Percentiles rank a stretch among this genome's conserved stretches.
Conservation (phyloP, 176 grass and related monocot genomes). For the Typha latifolia region DNA sequence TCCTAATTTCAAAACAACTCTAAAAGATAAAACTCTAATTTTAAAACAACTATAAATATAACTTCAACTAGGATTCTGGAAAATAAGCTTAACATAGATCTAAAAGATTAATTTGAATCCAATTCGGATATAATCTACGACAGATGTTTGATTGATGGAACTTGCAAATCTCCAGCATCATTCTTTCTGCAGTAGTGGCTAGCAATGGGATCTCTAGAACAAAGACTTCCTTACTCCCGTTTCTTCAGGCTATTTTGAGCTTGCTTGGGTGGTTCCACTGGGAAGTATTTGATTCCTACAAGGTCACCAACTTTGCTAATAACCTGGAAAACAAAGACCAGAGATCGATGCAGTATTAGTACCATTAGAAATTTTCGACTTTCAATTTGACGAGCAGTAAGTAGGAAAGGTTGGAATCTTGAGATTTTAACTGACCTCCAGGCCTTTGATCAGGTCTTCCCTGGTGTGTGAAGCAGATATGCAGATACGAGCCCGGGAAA, state of each 20-base stretch:
- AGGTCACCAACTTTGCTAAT: slow-evolving; percentile 97
- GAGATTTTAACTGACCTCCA: slow-evolving; percentile 47
- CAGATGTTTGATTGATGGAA: no score
- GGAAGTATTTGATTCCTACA: slow-evolving; percentile 91
- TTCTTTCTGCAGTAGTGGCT: no score
- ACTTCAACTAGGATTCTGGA: no score
- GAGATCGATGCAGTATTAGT: background rate
- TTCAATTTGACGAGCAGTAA: background rate
- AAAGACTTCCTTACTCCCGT: slow-evolving; percentile 25
- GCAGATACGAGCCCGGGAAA: slow-evolving; percentile 89
- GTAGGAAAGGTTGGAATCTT: background rate
- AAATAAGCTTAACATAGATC: no score
- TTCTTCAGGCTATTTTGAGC: slow-evolving; percentile 56
- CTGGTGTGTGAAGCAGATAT: slow-evolving; percentile 85
- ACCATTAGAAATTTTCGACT: no score
- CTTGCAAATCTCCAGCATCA: no score
- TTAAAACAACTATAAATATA: no score
- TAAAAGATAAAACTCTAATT: no score
- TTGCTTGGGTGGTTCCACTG: slow-evolving; percentile 57
- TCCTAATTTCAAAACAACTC: no score
- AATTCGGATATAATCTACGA: no score
- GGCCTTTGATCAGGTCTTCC: slow-evolving; percentile 84
- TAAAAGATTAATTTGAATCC: no score
- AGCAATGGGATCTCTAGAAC: no score
- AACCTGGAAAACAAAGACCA: slow-evolving; percentile 37